Conservation (phyloP, 78 protist genomes). For the Mantamonas sphyraenae region DNA sequence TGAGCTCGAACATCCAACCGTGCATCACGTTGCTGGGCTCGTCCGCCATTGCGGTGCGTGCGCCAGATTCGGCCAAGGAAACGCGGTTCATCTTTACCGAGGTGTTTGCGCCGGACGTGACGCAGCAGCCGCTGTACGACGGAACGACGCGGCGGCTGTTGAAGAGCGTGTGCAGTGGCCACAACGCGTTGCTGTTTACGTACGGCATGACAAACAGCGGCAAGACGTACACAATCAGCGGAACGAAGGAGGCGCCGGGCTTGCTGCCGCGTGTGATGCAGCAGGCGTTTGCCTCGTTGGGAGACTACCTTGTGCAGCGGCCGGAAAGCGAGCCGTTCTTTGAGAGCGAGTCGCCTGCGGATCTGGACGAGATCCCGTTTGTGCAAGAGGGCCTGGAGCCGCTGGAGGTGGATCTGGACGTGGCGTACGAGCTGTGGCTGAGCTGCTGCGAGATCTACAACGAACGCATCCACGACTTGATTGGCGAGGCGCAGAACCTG, state of each 20-base stretch:
- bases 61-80: neutral
- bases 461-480: conserved; percentile 56
- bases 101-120: neutral
- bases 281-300: too few relatives aligned
- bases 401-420: neutral
- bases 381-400: neutral
- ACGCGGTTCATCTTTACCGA: neutral
- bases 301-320: too few relatives aligned
- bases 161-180: too few relatives aligned
- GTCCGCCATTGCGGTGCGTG: too few relatives aligned
- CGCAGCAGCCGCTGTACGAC: neutral
- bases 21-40: neutral
- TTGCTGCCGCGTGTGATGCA: conserved; percentile 61
- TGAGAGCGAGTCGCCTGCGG: too few relatives aligned
- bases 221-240: conserved; percentile 74
- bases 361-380: neutral
- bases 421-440: conserved; percentile 31
- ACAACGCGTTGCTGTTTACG: conserved; percentile 56
- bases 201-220: conserved; percentile 78
- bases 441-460: conserved; percentile 69
- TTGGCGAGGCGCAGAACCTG: conserved; percentile 18
- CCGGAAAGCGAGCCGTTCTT: too few relatives aligned
- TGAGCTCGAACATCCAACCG: neutral
- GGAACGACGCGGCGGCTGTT: neutral
- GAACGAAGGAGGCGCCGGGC: conserved; percentile 53